Evolutionary conservation across 208 protist species (phyloP).

Genomic region (Leishmania martiniquensis): DNA sequence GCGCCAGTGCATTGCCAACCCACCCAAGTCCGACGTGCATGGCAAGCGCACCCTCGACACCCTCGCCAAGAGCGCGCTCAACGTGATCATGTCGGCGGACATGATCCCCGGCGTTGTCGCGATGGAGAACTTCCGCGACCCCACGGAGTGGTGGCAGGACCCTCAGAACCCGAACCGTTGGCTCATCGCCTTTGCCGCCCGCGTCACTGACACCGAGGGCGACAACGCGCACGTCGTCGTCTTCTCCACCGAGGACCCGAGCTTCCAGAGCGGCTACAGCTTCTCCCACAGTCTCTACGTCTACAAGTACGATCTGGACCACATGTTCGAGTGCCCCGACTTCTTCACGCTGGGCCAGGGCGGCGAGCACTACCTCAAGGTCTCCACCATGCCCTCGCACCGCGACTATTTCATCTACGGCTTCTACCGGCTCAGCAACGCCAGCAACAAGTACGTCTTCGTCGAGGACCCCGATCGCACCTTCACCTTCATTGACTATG

Average conservation of each 20-base stretch:
- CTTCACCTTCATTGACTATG: constrained; percentile 29
- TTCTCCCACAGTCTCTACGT: constrained; percentile 38
- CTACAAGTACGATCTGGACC: background rate
- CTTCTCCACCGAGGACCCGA: constrained; percentile 48
- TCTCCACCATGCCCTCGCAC: background rate
- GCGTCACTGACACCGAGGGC: constrained; percentile 33
- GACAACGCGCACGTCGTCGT: constrained; percentile 46
- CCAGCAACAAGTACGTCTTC: constrained; percentile 6
- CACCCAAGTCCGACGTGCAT: background rate
- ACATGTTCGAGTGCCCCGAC: background rate
- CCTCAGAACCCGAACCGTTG: constrained; percentile 26
- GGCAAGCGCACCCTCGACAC: constrained; percentile 6
- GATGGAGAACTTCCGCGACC: constrained; percentile 34
- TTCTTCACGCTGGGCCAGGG: constrained; percentile 26
- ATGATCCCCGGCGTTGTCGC: constrained; percentile 11
- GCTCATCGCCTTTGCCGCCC: constrained; percentile 43
- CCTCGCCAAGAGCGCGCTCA: constrained; percentile 33
- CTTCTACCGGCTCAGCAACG: constrained; percentile 5
- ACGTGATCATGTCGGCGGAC: constrained; percentile 17
- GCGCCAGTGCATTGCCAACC: constrained; percentile 39
- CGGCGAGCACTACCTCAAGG: background rate
- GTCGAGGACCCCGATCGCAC: background rate
- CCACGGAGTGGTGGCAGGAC: constrained; percentile 42
- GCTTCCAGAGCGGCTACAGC: constrained; percentile 40
- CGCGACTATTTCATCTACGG: constrained; percentile 15